These are phyloP conservation scores for Paraconiothyrium brasiliense DNA, from an alignment of 2,329 filamentous ascomycete species.

Conservation along the genomic window DNA sequence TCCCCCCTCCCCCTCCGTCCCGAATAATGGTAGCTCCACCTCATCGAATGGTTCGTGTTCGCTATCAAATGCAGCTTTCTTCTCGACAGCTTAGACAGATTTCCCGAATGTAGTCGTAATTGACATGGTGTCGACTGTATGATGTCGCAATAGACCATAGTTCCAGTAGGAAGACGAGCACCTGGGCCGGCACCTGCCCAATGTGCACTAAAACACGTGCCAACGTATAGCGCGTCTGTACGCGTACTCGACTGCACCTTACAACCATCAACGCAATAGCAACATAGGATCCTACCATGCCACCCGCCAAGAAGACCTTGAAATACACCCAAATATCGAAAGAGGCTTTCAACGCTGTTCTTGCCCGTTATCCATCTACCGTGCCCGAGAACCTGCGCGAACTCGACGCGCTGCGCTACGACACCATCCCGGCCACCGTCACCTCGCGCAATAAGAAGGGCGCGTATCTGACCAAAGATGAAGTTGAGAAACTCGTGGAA, in stretches of 20 bases:
- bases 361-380: constrained; percentile 37
- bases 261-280: background rate
- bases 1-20: too few relatives aligned
- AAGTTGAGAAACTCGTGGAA: constrained; percentile 48
- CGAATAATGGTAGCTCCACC: too few relatives aligned
- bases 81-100: too few relatives aligned
- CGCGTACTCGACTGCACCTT: background rate
- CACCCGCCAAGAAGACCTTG: constrained; percentile 1
- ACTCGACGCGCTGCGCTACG: constrained; percentile 46
- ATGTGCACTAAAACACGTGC: background rate
- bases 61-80: too few relatives aligned
- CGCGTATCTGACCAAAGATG: constrained; percentile 34
- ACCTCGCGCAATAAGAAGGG: constrained; percentile 24
- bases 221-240: background rate
- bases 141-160: too few relatives aligned
- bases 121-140: too few relatives aligned
- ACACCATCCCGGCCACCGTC: constrained; percentile 36
- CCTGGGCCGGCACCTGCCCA: too few relatives aligned
- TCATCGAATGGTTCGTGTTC: too few relatives aligned
- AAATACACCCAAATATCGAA: constrained; percentile 13
- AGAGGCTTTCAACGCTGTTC: constrained; percentile 8
- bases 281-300: background rate
- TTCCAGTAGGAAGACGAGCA: too few relatives aligned
- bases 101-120: too few relatives aligned
- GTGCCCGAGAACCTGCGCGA: constrained; percentile 40